Percentiles rank a stretch among this genome's conserved stretches.
Conservation (phyloP, 140 eudicot species). For the Stevia rebaudiana region DNA sequence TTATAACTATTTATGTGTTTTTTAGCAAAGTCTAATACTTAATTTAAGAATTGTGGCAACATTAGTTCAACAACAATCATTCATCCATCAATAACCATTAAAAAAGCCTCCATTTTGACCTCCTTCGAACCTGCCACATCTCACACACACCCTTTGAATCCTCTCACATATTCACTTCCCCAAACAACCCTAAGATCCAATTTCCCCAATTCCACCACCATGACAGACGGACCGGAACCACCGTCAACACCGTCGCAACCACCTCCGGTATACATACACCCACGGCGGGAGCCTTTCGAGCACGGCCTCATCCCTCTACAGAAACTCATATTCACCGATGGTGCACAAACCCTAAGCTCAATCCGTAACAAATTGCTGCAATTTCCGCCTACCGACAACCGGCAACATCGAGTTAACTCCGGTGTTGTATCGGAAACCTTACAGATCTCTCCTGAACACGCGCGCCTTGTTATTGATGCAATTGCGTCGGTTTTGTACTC, state of each 20-base stretch:
- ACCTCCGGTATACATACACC: constrained; percentile 40
- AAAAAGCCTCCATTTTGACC: constrained; percentile 21
- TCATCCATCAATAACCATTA: neutral
- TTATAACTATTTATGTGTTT: too few species aligned
- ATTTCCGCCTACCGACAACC: constrained; percentile 27
- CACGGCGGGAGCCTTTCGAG: constrained; percentile 86
- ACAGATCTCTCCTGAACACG: constrained; percentile 62
- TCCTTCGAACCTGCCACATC: constrained; percentile 14
- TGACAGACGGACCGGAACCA: constrained; percentile 34
- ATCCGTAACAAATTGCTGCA: constrained; percentile 52
- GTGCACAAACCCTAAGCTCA: constrained; percentile 57
- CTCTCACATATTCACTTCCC: constrained; percentile 17
- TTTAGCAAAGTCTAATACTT: too few species aligned
- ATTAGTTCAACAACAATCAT: neutral
- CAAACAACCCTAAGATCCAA: constrained; percentile 16
- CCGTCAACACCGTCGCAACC: constrained; percentile 35
- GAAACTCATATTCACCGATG: constrained; percentile 85
- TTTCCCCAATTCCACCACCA: constrained; percentile 17
- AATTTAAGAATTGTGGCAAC: too few species aligned
- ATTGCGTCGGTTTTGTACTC: constrained; percentile 53
- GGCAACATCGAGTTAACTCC: constrained; percentile 38
- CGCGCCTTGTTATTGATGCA: constrained; percentile 61
- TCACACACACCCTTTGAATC: constrained; percentile 8
- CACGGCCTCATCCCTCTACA: constrained; percentile 88
- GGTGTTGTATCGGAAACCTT: constrained; percentile 43